Evolutionary conservation across 306 rosid genomes (phyloP), one percentile per base, ranked within the genome.

Genomic region (Pueraria montana): DNA sequence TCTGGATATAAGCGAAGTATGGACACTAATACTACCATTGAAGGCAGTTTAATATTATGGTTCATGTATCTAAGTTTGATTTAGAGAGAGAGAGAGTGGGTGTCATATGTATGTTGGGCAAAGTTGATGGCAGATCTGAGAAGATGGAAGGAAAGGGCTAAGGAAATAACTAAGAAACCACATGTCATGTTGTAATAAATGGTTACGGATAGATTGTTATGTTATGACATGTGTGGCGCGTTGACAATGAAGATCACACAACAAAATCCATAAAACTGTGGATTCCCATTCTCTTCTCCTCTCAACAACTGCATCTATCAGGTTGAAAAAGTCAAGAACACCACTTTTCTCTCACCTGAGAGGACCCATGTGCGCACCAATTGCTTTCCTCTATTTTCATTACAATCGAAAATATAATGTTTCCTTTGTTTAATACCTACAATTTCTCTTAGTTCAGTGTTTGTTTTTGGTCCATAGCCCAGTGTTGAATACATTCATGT

Each of bases 151-250:
- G 23, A 50, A 49, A 21, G 34, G 4, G 34, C 8, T 10, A 55
- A 65, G 71, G 36, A 69, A 74, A 65, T 64, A 21, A 42, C 40
- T 17, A 80, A 74, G 84, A 34, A 80, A 76, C 17, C 91, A 86
- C 86, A 64, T 85, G 89, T 42, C 2, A 66, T 83, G 91, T 80
- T 76, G 23, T 45, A n/a, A 13, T 77, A 50, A 21, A 61, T 55
- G 40, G 66, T 67, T 67, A 70, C 8, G 36, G 46, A 82, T 75
- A 24, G 45, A 65, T 30, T 24, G n/a, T 61, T 4, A 23, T 58
- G 45, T 23, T 24, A 68, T 70, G 67, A 32, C 83, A 87, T 82
- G 86, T 45, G 81, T 72, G 34, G 52, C 18, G 67, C 17, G 66
- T 66, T 68, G 78, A 78, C 84, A 55, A 72, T 64, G 59, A 0